Evolutionary conservation across 192 early-diverging fungal species (phyloP), one percentile per base, ranked within the genome.

Genomic region (Entrophospora sp.): DNA sequence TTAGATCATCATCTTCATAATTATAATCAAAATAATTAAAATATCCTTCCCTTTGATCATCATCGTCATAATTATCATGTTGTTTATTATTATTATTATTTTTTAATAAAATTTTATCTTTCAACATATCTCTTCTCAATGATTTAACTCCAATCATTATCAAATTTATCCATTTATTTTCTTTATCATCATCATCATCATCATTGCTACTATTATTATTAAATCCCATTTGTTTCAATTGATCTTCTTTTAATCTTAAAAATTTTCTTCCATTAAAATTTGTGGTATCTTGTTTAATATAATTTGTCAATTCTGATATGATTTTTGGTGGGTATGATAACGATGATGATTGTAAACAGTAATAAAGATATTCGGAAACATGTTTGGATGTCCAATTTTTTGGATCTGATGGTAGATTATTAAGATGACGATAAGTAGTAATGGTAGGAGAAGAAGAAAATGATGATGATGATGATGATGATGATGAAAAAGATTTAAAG

Each of bases 91-190:
- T 68, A 42, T 38, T 58, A 42, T 13, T 59, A 67, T n/a, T 61
- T 34, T n/a, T 67, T 69, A 43, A 68, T 71, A 16, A 64, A 63
- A 55, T 55, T 55, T 55, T 55, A 18, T 31, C 52, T 10, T 70
- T 69, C 9, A 75, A 37, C 3, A 64, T 71, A 52, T 75, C 67
- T 8, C 73, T 66, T 36, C 73, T 64, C 2, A 75, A 62, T 44
- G 61, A 57, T 14, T 64, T 68, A 22, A 75, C 70, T 14, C 69
- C 73, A 60, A 71, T 71, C 64, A 75, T 68, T 49, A 75, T 71
- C 64, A 75, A 71, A 9, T 62, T 56, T n/a, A 69, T 36, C 73
- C 73, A 75, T 64, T 66, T 75, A 16, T 69, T 62, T n/a, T n/a
- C n/a, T n/a, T n/a, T n/a, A n/a, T n/a, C n/a, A n/a, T n/a, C n/a